Evolutionary conservation across 2,329 filamentous ascomycete genomes (phyloP).

Genomic region (Calonectria crousiana): DNA sequence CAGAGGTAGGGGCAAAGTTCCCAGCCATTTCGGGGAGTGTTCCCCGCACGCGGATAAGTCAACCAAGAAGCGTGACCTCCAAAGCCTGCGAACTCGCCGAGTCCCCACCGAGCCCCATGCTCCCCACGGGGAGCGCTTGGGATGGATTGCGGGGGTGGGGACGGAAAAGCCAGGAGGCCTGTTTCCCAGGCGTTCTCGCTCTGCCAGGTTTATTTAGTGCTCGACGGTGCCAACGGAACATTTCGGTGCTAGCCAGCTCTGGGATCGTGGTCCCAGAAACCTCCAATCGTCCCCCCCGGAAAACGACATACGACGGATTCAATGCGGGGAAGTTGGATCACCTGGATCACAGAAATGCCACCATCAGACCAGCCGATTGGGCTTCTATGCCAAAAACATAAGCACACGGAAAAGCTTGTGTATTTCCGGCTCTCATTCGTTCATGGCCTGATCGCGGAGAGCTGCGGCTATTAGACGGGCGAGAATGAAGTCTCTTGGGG

Average conservation of each 20-base stretch:
- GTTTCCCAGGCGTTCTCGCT: not conserved
- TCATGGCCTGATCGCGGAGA: not conserved
- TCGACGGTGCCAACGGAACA: not conserved
- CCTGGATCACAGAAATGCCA: not conserved
- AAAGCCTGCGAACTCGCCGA: not conserved
- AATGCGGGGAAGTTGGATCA: not conserved
- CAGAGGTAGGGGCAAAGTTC: not conserved
- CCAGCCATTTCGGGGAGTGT: not conserved
- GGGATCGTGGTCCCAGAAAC: not conserved
- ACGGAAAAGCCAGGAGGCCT: not conserved
- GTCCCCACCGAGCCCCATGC: not conserved
- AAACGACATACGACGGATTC: slow-evolving; percentile 5
- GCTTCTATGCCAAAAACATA: not conserved
- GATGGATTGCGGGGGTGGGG: not conserved
- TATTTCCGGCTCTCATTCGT: not conserved
- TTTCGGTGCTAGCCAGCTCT: not conserved
- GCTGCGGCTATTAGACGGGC: not conserved
- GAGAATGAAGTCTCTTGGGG: not conserved
- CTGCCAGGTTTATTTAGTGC: not conserved
- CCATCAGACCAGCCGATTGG: not conserved
- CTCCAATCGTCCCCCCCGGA: not conserved
- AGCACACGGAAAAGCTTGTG: not conserved
- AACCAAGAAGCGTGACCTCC: not conserved
- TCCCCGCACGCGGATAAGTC: slow-evolving; percentile 3
- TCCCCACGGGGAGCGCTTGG: not conserved